phyloP scores from a whole-genome alignment of 768 basidiomycete genomes.

The Lactarius sp. region DNA sequence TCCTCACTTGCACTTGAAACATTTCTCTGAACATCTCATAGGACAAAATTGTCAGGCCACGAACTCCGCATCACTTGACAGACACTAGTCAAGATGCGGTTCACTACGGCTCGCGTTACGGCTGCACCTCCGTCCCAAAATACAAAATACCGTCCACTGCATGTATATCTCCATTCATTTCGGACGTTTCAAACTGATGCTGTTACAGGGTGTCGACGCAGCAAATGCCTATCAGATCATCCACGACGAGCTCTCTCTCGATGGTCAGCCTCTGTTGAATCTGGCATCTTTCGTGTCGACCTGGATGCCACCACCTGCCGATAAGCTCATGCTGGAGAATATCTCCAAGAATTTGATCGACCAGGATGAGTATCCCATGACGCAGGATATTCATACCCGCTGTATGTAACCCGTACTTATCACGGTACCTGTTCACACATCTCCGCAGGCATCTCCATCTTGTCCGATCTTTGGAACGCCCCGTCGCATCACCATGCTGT shows the following conservation, averaged over 20 bases:
- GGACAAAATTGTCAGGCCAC: slow-evolving; percentile 39
- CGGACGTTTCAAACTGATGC: neutral
- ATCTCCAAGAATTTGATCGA: slow-evolving; percentile 65
- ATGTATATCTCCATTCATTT: neutral
- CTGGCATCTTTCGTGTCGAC: slow-evolving; percentile 66
- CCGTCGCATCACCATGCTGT: slow-evolving; percentile 50
- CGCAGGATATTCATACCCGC: slow-evolving; percentile 34
- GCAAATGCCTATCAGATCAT: slow-evolving; percentile 52
- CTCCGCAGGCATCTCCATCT: slow-evolving; percentile 44
- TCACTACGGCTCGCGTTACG: slow-evolving; percentile 57
- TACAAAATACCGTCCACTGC: slow-evolving; percentile 57
- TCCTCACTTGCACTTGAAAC: neutral
- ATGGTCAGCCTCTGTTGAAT: slow-evolving; percentile 54
- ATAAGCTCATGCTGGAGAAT: slow-evolving; percentile 59
- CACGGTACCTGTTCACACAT: slow-evolving; percentile 40
- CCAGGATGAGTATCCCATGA: slow-evolving; percentile 64
- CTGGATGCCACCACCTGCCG: slow-evolving; percentile 51
- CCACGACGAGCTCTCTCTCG: slow-evolving; percentile 58
- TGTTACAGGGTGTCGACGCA: slow-evolving; percentile 46
- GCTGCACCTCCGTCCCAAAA: slow-evolving; percentile 65
- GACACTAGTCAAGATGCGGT: slow-evolving; percentile 33
- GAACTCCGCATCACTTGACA: slow-evolving; percentile 35
- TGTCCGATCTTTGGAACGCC: slow-evolving; percentile 66
- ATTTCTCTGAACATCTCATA: slow-evolving; percentile 25
- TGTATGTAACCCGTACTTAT: slow-evolving; percentile 5